Evolutionary conservation across 768 basidiomycete species (phyloP), one percentile per base, ranked within the genome.

Genomic region (Russula sp.): DNA sequence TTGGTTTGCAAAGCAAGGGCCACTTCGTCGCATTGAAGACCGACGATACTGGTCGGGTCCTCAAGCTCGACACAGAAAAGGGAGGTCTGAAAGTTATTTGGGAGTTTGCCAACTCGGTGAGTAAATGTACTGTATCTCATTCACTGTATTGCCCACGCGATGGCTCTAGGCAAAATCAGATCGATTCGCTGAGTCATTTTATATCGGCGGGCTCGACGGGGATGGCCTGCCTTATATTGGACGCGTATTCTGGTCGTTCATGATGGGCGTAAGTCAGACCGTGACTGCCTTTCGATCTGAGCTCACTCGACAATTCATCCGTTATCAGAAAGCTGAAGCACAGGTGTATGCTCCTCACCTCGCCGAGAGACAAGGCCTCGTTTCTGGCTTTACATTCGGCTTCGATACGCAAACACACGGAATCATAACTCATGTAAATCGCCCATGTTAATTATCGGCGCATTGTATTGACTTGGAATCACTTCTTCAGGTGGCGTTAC

Each of bases 381-480:
- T 80, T 37, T 78, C 78, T 37, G 80, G 80, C 16, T 83, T 82
- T 65, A 75, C 77, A 0, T 84, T 94, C 69, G 76, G 82, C 1
- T 92, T 90, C 71, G 82, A 91, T 63, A 82, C 87, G 7, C 69
- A 71, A 10, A 75, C 75, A 18, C 83, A 94, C 67, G 93, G 93
- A 22, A 78, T 83, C 14, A 82, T 96, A 52, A 74, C 70, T 47
- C 84, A 88, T 70, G 91, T 91, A 74, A 35, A 80, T 66, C 47
- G 52, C 13, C 32, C 31, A 47, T 56, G 40, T 32, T 52, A 18
- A 61, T 45, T 14, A 27, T 32, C 34, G 39, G 56, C 22, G 37
- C 35, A 34, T 27, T n/a, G 52, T 44, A 62, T 45, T 58, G 53
- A 61, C 52, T 27, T 31, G 3, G 32, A 6, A 35, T 52, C 34